Evolutionary conservation across 345 rosid genomes (phyloP), one percentile per base, ranked within the genome.

Genomic region (Pistacia integerrima): DNA sequence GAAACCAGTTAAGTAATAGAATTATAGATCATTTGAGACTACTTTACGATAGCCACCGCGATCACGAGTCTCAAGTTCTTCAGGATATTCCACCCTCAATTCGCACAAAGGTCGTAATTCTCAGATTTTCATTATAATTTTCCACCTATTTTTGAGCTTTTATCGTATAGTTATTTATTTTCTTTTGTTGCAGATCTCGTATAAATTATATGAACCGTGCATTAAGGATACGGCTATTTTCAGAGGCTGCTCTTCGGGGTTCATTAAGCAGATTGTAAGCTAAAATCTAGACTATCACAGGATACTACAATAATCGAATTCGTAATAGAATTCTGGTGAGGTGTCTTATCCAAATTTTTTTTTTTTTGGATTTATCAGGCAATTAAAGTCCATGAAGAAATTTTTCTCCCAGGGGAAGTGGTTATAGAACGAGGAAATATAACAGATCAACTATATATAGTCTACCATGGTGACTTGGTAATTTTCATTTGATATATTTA

Each of bases 231-330:
- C 88, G 67, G 72, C 87, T 69, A 91, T 92, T 80, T 91, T 94
- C 73, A 90, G 78, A 44, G 91, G 91, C 0, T 94, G 97, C 82
- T 91, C 98, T 13, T 71, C 69, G 14, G 97, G 81, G 73, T 94
- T 92, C 92, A 85, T 90, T 67, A 92, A 92, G 86, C 92, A 90
- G 67, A 89, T 90, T 61, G 98, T 94, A 89, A 91, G 94, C 65
- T 46, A 49, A 30, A 30, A 30, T 30, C 33, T 30, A 30, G 33
- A 30, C 2, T 30, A 30, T 30, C 33, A 30, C 33, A 30, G 33
- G 33, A 30, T 30, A 30, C 33, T 1, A 30, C 33, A 30, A 30
- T 30, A 30, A 30, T 30, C 33, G 33, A 30, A 30, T 30, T 30
- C 3, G 33, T 30, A 30, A 30, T 30, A 30, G 33, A 30, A 30